phyloP scores from a whole-genome alignment of 148 eudicot genomes.

The Rheum nobile region DNA sequence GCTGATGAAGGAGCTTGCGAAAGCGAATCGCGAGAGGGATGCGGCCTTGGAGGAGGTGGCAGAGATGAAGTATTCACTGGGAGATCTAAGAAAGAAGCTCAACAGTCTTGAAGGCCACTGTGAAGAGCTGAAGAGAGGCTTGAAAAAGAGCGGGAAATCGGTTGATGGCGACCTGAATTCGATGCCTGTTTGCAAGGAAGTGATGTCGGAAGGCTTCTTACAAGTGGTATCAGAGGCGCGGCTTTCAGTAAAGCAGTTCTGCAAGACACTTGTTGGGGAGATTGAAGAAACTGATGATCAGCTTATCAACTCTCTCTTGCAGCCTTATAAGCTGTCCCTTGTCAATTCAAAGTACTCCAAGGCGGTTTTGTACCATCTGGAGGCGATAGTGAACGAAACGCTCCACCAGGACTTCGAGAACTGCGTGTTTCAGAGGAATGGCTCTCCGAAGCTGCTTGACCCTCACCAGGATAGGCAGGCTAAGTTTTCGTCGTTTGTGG shows the following conservation, averaged over 20 bases:
- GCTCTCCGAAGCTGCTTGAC: constrained; percentile 59
- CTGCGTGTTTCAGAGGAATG: constrained; percentile 63
- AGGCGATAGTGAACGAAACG: constrained; percentile 69
- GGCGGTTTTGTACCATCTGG: constrained; percentile 57
- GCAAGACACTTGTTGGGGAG: constrained; percentile 53
- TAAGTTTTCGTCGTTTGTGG: constrained; percentile 56
- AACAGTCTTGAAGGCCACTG: constrained; percentile 63
- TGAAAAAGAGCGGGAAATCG: constrained; percentile 23
- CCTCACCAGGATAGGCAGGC: constrained; percentile 56
- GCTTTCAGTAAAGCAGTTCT: constrained; percentile 70
- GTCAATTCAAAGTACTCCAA: constrained; percentile 52
- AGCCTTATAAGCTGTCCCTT: constrained; percentile 55
- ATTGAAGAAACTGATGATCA: constrained; percentile 54
- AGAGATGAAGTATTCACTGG: constrained; percentile 70
- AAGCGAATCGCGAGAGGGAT: constrained; percentile 59
- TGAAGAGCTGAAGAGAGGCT: constrained; percentile 71
- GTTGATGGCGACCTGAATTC: constrained; percentile 16
- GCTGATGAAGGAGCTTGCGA: constrained; percentile 53
- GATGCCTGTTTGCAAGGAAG: constrained; percentile 72
- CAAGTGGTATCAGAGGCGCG: constrained; percentile 87
- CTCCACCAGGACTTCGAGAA: constrained; percentile 86
- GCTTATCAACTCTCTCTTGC: constrained; percentile 40
- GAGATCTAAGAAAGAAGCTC: constrained; percentile 56
- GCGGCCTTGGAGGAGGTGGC: constrained; percentile 52
- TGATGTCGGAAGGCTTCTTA: constrained; percentile 84